Evolutionary conservation across 768 basidiomycete genomes (phyloP).

Genomic region (Suillus ampliporus): DNA sequence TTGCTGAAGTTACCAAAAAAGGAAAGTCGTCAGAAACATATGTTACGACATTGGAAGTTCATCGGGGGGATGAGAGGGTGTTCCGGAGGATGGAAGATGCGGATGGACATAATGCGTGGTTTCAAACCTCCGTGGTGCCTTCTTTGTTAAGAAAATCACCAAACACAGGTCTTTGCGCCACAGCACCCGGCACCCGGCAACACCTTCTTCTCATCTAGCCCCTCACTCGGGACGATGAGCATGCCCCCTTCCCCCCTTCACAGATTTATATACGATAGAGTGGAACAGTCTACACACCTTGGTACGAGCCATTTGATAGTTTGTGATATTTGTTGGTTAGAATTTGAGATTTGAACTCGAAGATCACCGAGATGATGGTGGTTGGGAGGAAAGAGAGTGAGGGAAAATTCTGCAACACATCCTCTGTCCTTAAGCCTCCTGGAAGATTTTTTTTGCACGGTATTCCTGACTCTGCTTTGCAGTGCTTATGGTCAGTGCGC

Average conservation of each 20-base stretch:
- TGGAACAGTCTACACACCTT: constrained; percentile 42
- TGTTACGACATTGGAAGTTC: constrained; percentile 29
- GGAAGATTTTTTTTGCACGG: constrained; percentile 9
- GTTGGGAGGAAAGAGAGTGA: constrained; percentile 21
- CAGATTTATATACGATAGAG: constrained; percentile 7
- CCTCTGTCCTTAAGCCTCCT: constrained; percentile 22
- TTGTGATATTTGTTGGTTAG: constrained; percentile 5
- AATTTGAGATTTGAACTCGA: constrained; percentile 2
- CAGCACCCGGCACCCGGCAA: constrained; percentile 12
- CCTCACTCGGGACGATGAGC: constrained; percentile 14
- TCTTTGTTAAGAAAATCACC: constrained; percentile 19
- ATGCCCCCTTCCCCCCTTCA: constrained; percentile 6
- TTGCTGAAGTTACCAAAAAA: constrained; percentile 61
- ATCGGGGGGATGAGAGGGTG: constrained; percentile 20
- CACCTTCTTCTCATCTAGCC: constrained; percentile 11
- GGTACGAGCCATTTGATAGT: constrained; percentile 68
- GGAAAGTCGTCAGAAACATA: constrained; percentile 38
- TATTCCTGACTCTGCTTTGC: constrained; percentile 24
- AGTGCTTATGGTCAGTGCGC: constrained; percentile 36
- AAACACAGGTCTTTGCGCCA: constrained; percentile 19
- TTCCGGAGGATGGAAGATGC: constrained; percentile 19
- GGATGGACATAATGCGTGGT: constrained; percentile 22
- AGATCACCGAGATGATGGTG: constrained; percentile 24
- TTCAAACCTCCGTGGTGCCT: constrained; percentile 31
- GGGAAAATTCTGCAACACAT: constrained; percentile 12